Evolutionary conservation across 257 asterid species (phyloP), one percentile per base, ranked within the genome.

Genomic region (Solanum infundibuliforme): DNA sequence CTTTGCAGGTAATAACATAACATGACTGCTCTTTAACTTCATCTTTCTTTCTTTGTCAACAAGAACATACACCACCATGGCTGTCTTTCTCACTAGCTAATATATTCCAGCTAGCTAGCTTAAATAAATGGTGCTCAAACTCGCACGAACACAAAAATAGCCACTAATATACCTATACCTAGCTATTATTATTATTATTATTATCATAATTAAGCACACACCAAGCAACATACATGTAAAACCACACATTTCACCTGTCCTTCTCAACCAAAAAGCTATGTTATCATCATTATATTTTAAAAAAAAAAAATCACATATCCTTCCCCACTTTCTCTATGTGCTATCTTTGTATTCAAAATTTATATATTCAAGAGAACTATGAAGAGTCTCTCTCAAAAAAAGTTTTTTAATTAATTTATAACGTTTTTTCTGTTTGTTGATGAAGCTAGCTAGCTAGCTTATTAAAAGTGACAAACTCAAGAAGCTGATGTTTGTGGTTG

Each of bases 361-460:
- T 38, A 76, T 39, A 21, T 75, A 23, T 38, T 20, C 35, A 39
- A 76, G 35, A 75, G 13, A 38, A 75, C n/a, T 23, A 76, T 39
- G 60, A 39, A 2, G 20, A 75, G 68, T 48, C 86, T 48, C 71
- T 82, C 69, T 82, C 69, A 48, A 20, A 27, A 25, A 43, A n/a
- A 48, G 43, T 48, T 9, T 31, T 9, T 9, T 5, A 27, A 82
- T n/a, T 35, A 73, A 38, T 48, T 82, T 31, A 48, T 65, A n/a
- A 65, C 31, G 6, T 4, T 11, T 38, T 55, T 6, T 21, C 1
- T 71, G 46, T 71, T 27, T 34, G 48, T 73, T 86, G 84, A 27
- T 86, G 84, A 55, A 86, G 88, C 82, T 25, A 21, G 83, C 83
- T 81, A 81, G 69, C 88, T 81, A 81, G 85, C 41, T 48, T 29